phyloP scores from a whole-genome alignment of 176 grass and related monocot species.

The Puya raimondii region DNA sequence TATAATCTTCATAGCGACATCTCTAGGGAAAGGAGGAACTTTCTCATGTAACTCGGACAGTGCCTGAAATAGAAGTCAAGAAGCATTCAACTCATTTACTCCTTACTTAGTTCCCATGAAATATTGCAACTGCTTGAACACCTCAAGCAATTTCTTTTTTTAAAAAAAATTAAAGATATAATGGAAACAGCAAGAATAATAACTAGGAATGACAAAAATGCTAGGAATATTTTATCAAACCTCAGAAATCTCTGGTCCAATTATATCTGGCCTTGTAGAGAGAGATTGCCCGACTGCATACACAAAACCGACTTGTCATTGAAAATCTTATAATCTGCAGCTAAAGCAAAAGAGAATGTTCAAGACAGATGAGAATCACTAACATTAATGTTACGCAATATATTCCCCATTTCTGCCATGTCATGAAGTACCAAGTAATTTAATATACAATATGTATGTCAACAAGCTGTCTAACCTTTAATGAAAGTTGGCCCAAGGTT shows the following conservation, averaged over 20 bases:
- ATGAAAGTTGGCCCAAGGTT: conserved; percentile 95
- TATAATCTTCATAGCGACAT: conserved; percentile 73
- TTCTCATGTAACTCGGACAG: conserved; percentile 78
- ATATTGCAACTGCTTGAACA: no score
- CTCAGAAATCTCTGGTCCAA: conserved; percentile 90
- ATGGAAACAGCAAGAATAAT: not conserved
- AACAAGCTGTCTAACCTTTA: conserved; percentile 54
- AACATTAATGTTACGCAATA: not conserved
- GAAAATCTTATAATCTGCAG: conserved; percentile 9
- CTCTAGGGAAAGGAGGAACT: conserved; percentile 70
- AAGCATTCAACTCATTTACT: not conserved
- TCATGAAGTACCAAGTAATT: not conserved
- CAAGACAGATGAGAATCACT: not conserved
- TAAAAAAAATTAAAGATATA: not conserved
- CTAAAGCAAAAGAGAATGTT: not conserved
- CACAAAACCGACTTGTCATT: conserved; percentile 31
- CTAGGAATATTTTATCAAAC: conserved; percentile 52
- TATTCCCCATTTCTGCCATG: not conserved
- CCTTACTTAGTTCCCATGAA: no score
- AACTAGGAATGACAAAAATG: not conserved
- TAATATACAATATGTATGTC: conserved; percentile 6
- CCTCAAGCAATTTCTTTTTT: not conserved
- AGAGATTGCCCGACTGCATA: conserved; percentile 87
- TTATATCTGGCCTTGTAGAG: conserved; percentile 89
- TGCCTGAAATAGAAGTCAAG: conserved; percentile 36